Base-by-base conservation (phyloP, 805 yeast genomes). In the Starmerella apicola region DNA sequence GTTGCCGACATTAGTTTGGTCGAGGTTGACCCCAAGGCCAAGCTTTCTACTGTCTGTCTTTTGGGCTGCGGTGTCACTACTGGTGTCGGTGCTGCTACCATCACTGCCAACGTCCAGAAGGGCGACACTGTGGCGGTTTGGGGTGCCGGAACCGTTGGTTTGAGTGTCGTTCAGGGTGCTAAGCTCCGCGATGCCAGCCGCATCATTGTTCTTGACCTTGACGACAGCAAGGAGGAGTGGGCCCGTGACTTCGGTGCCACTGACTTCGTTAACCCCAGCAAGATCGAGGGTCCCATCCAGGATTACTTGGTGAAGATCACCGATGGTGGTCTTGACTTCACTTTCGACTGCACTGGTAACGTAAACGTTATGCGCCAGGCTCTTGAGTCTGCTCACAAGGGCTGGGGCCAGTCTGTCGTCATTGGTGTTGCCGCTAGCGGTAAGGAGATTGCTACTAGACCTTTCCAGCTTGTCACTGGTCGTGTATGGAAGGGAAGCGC, bases 381-480 rank as follows among this genome's bases (percentile, higher is more conserved):
- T 22, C 71, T 91, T 51, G 97, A 91, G 70, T 82, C 94, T 18
- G 85, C 95, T 62, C 97, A 91, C 69, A 88, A 86, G 66, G 99
- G 99, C 50, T 91, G 98, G 96, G 99, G 99, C 64, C 76, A 78
- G 58, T 84, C 95, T 18, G 72, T 88, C 53, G 70, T 91, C 55
- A 91, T 91, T 59, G 98, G 98, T 62, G 99, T 91, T 52, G 99
- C 98, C 35, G 94, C 95, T 51, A 94, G 96, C 30, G 99, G 98
- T 51, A 71, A 85, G 65, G 97, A 91, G 67, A 86, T 93, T 49
- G 65, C 94, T 43, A 91, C 97, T 35, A 77, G 97, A 66, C 98
- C 99, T 46, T 91, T 91, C 82, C 97, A 88, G 70, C 75, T 91
- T 63, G 97, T 91, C 50, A 91, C 97, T 31, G 99, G 99, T 54